Evolutionary conservation across 768 basidiomycete genomes (phyloP), one percentile per base, ranked within the genome.

Genomic region (Lactarius evosmus): DNA sequence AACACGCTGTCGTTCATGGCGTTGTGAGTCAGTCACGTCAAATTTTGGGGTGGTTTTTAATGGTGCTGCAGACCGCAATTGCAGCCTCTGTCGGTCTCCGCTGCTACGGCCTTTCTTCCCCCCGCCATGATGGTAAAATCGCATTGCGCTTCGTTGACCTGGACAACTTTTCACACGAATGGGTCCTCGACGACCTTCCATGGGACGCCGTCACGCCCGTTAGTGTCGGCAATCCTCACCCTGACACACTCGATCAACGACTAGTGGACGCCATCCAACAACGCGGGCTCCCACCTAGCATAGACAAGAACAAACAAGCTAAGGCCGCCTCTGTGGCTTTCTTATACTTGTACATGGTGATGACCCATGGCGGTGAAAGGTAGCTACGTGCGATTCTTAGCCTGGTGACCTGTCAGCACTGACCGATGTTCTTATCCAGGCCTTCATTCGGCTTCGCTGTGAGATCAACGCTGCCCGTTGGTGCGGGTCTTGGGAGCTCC

Each of bases 1-100:
- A 99, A 76, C 97, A 99, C 75, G 96, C 97, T 19, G 97, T 99
- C 56, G 97, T 99, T 22, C 89, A 98, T 73, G 97, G 97, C 59
- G 89, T 94, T 56, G 94, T 95, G 73, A 81, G 92, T 85, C 33
- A 17, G 62, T 67, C 69, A 8, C 65, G 32, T 29, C 54, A 53
- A 36, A 38, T 36, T 29, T 64, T 12, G 19, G 32, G 38, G 50
- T 51, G 27, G 67, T 19, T 32, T 32, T 58, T 67, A 52, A 63
- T 34, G 58, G 57, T 65, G 1, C 12, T 41, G 62, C 71, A 94
- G 88, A 95, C 96, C 66, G 96, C 96, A 11, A 84, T 99, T 56
- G 96, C 96, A 16, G 95, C 95, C 32, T 88, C 95, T 12, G 89
- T 98, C 40, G 94, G 95, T 74, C 87, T 99, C 56, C 90, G 97